These are phyloP conservation scores for Thelonectria olida DNA, from an alignment of 2,329 filamentous ascomycete genomes.

Conservation along the genomic window DNA sequence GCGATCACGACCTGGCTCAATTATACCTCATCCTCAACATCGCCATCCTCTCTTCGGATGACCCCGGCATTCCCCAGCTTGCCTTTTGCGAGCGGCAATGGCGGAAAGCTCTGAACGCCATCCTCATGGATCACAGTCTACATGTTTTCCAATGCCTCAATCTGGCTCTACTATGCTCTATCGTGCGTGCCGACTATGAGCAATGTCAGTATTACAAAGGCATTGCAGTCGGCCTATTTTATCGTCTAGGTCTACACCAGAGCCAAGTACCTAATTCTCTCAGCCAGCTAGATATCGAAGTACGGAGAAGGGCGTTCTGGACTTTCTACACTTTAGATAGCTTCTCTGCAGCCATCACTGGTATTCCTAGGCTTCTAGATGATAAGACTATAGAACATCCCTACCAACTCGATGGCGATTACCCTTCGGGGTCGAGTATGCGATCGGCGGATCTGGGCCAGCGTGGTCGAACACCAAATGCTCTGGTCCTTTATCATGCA, in stretches of 20 bases:
- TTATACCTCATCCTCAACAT: slow-evolving; percentile 94
- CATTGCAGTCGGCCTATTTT: slow-evolving; percentile 83
- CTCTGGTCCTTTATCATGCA: too few species aligned
- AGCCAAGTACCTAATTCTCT: slow-evolving; percentile 89
- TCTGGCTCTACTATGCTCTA: slow-evolving; percentile 89
- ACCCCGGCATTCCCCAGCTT: slow-evolving; percentile 64
- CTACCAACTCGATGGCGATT: slow-evolving; percentile 92
- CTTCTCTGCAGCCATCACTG: slow-evolving; percentile 90
- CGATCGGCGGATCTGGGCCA: too few species aligned
- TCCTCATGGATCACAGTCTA: slow-evolving; percentile 84
- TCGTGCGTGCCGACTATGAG: slow-evolving; percentile 85
- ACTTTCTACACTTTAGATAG: slow-evolving; percentile 88
- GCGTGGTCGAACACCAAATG: too few species aligned
- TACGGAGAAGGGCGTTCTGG: slow-evolving; percentile 97
- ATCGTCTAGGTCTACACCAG: slow-evolving; percentile 89
- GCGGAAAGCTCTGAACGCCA: slow-evolving; percentile 78
- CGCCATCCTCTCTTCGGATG: slow-evolving; percentile 72
- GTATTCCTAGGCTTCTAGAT: slow-evolving; percentile 84
- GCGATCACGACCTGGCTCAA: slow-evolving; percentile 83
- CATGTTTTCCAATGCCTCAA: slow-evolving; percentile 86
- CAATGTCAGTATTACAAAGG: slow-evolving; percentile 90
- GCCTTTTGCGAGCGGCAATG: slow-evolving; percentile 81
- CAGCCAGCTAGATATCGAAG: slow-evolving; percentile 84
- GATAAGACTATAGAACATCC: slow-evolving; percentile 93
- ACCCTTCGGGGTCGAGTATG: slow-evolving; percentile 94